Percentiles rank a stretch among this genome's conserved stretches.
phyloP scores from a whole-genome alignment of 2,329 filamentous ascomycete genomes.

The Scedosporium boydii region DNA sequence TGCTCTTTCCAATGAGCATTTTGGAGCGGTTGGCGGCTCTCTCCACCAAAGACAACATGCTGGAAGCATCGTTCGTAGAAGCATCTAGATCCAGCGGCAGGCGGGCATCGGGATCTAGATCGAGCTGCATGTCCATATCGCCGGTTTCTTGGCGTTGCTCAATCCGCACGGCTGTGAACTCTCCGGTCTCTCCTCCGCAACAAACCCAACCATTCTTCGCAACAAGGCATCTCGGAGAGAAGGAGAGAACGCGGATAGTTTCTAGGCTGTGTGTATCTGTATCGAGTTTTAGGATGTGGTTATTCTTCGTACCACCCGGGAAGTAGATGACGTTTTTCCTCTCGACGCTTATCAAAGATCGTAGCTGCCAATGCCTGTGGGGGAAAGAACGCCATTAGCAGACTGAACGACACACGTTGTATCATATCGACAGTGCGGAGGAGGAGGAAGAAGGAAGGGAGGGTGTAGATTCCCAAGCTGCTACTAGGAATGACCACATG shows the following conservation, averaged over 20 bases:
- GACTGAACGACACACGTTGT: background rate
- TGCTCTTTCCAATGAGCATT: slow-evolving; percentile 32
- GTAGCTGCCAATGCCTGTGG: slow-evolving; percentile 73
- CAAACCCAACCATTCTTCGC: slow-evolving; percentile 82
- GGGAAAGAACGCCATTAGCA: slow-evolving; percentile 1
- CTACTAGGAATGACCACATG: slow-evolving; percentile 10
- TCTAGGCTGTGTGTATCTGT: slow-evolving; percentile 61
- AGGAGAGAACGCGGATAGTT: slow-evolving; percentile 61
- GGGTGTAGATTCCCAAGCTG: background rate
- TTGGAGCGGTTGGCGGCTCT: slow-evolving; percentile 20
- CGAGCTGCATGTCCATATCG: slow-evolving; percentile 21
- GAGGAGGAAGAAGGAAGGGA: slow-evolving; percentile 11
- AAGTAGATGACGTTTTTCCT: slow-evolving; percentile 75
- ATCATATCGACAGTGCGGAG: background rate
- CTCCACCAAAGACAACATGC: slow-evolving; percentile 23
- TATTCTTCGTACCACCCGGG: slow-evolving; percentile 61
- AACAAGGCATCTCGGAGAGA: slow-evolving; percentile 76
- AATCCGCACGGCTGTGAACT: slow-evolving; percentile 73
- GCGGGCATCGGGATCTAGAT: slow-evolving; percentile 24
- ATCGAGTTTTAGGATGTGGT: slow-evolving; percentile 57
- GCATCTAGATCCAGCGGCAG: slow-evolving; percentile 20
- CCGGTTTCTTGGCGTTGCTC: slow-evolving; percentile 12
- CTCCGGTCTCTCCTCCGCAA: slow-evolving; percentile 78
- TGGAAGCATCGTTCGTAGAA: slow-evolving; percentile 20
- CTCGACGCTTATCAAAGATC: slow-evolving; percentile 78